Evolutionary conservation across 169 alveolate genomes (phyloP), one percentile per base, ranked within the genome.

Genomic region (Plasmodium gonderi): DNA sequence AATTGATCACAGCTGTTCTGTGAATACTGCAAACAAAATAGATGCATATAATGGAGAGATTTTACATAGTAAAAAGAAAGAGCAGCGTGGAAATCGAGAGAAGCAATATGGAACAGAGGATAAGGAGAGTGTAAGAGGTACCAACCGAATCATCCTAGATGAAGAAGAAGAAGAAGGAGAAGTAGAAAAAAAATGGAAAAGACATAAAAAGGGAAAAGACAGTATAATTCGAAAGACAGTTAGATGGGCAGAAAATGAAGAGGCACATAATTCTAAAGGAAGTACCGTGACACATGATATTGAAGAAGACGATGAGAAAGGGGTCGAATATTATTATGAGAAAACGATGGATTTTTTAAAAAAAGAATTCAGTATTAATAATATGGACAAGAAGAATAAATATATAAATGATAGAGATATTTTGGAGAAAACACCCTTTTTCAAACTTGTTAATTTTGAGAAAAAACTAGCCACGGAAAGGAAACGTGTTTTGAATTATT

Each of bases 401-500:
- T 54, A 4, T 49, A 17, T 20, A 23, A 69, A 17, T 38, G 78
- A 82, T 40, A 67, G 76, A 47, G 72, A 69, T 36, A 69, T 82
- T 2, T 42, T 82, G 11, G 82, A 45, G 23, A 82, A 82, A 82
- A 82, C 81, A 6, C 82, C 92, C n/a, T 82, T 69, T 82, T 82
- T 14, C 42, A 82, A 82, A 51, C 74, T 82, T 12, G 42, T 82
- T 38, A 67, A 82, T 49, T 82, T 82, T 82, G 92, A 82, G 42
- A 82, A 82, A 47, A 82, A 82, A 23, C 44, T 82, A 69, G 80
- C 92, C 8, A 45, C 75, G 3, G 92, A 82, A 75, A 42, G 92
- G 5, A 69, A 82, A 29, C 51, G 92, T 23, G 92, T 82, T 69
- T 26, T 82, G 40, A 82, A 82, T 69, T 82, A 69, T 40, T 68